Conservation (phyloP, 2,329 filamentous ascomycete species). For the Fusarium caatingaense region DNA sequence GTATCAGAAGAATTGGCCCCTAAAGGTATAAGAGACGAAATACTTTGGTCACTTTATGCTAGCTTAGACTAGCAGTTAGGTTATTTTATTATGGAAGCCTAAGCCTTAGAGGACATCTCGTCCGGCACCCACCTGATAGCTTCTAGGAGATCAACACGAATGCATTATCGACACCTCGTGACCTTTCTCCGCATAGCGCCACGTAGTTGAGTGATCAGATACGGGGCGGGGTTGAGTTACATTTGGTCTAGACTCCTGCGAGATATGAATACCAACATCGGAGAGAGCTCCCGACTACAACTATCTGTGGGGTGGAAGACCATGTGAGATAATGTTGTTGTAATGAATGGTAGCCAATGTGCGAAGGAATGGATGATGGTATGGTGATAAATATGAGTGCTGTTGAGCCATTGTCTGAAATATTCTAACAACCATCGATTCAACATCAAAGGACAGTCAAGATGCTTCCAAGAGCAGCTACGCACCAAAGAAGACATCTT, state of each 20-base stretch:
- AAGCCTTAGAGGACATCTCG: too few species aligned
- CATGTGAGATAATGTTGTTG: not conserved
- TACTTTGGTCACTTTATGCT: too few species aligned
- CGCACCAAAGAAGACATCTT: not conserved
- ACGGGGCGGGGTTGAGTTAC: not conserved
- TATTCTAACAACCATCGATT: not conserved
- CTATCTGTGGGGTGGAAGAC: not conserved
- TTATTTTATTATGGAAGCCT: too few species aligned
- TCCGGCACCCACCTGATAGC: not conserved
- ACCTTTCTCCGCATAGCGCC: constrained; percentile 27
- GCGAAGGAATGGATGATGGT: not conserved
- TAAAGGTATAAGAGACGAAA: too few species aligned
- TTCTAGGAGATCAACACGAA: constrained; percentile 15
- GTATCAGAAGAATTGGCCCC: too few species aligned
- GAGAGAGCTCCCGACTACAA: not conserved
- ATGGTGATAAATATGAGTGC: not conserved
- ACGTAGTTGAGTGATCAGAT: not conserved
- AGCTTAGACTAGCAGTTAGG: too few species aligned
- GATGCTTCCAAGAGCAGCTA: constrained; percentile 2
- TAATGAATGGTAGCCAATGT: not conserved
- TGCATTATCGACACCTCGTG: constrained; percentile 29
- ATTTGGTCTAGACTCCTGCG: constrained; percentile 1
- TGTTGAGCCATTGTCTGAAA: too few species aligned
- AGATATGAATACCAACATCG: constrained; percentile 23
- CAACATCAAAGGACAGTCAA: not conserved